phyloP scores from a whole-genome alignment of 2,329 filamentous ascomycete species.

The Chrysoporthe deuterocubensis region DNA sequence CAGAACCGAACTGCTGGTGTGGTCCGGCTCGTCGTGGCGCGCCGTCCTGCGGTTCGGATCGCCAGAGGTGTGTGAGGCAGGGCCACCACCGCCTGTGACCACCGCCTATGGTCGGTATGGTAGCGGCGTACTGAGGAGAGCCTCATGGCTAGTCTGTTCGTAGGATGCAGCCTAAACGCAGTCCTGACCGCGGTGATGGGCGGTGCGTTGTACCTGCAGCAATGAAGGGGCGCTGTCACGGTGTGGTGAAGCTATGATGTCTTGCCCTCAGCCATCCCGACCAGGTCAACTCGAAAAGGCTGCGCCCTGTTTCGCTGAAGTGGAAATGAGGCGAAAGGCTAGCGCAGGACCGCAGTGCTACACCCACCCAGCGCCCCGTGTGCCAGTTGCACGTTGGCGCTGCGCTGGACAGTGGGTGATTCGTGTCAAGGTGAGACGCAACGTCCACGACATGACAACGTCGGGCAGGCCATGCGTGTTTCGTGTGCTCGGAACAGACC shows the following conservation, averaged over 20 bases:
- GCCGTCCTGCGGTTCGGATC: constrained; percentile 13
- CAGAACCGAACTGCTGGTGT: background rate
- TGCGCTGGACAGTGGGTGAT: background rate
- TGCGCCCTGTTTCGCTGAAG: background rate
- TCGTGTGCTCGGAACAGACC: constrained; percentile 4
- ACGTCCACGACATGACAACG: constrained; percentile 2
- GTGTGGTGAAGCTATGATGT: background rate
- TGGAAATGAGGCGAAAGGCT: constrained; percentile 3
- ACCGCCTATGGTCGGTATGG: too few species aligned
- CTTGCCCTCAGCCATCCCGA: background rate
- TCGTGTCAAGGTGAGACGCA: background rate
- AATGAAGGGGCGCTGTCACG: background rate
- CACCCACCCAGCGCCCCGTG: constrained; percentile 1
- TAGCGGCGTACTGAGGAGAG: background rate
- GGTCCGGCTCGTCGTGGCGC: constrained; percentile 20
- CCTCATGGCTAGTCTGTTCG: constrained; percentile 16
- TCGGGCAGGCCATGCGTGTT: constrained; percentile 9
- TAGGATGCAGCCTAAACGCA: background rate
- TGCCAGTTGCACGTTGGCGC: background rate
- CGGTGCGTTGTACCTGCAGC: background rate
- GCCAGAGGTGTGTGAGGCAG: background rate
- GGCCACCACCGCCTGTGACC: too few species aligned
- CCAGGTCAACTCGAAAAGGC: background rate
- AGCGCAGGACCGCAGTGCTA: constrained; percentile 1
- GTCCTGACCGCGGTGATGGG: background rate